Evolutionary conservation across 73 alveolate genomes (phyloP), one percentile per base, ranked within the genome.

Genomic region (Breviolum minutum): DNA sequence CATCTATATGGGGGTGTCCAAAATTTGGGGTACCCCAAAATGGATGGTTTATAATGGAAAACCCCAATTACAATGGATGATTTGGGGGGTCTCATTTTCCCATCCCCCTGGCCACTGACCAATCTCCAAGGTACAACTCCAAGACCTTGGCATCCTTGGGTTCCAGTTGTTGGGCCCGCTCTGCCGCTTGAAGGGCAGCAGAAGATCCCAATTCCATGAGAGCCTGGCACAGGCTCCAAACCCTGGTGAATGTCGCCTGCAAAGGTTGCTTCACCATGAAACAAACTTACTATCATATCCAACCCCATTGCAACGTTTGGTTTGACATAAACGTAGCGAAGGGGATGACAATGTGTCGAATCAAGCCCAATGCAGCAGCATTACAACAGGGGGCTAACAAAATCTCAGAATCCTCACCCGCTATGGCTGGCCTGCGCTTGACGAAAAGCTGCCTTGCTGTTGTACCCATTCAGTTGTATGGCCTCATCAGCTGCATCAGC

Each of bases 401-500:
- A 40, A 40, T 40, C 54, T 40, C 54, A 40, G 54, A 40, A 40
- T 8, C 62, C 27, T 24, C 76, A 16, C 74, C 61, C 61, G 13
- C 63, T 60, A 26, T 6, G 27, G 17, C 86, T 29, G 63, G 94
- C 94, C 94, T 86, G 94, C 30, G 94, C 94, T 19, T 63, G 94
- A 30, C 94, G 77, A n/a, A 86, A 86, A 32, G 94, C 94, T 32
- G 94, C 94, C 79, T 86, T 86, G 94, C 76, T 63, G 80, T 86
- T 86, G 62, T 16, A 79, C 32, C 62, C 63, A 17, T 86, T 63
- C 22, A 61, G 79, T 79, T 62, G 63, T 30, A 86, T 27, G n/a
- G 94, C 94, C 29, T 29, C 80, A 24, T 61, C 64, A 13, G 94
- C 94, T 27, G 94, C 94, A 13, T 54, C 94, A 13, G 94, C 94